Evolutionary conservation across 2,329 filamentous ascomycete species (phyloP), one percentile per base, ranked within the genome.

Genomic region (Paecilomyces dactylethromorphus): DNA sequence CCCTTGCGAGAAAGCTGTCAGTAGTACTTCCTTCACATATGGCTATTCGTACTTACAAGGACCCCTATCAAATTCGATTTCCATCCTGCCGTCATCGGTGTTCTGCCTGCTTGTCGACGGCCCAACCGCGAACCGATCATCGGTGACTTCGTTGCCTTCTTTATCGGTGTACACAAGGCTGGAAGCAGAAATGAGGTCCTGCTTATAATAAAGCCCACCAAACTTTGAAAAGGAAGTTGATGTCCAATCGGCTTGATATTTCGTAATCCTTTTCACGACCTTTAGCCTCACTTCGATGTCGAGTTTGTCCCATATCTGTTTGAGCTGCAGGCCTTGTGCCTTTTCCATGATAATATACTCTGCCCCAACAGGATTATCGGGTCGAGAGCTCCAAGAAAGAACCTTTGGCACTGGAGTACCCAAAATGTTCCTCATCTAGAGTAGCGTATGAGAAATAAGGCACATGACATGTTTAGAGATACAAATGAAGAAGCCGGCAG

Each of bases 51-150:
- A 63, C 71, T 70, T 65, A 76, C 74, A 76, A 61, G 74, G 73
- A 31, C 74, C 74, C 65, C 71, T 61, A 55, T 75, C 68, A 56
- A 68, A 69, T 8, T 65, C 53, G 55, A 76, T 58, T 31, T 52
- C 56, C 24, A 59, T 65, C 60, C 73, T 68, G 5, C 69, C 68
- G 54, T 70, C 60, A 57, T 77, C 71, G 35, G 69, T 58, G 54
- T 59, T 70, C 55, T 69, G 65, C 51, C 73, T 68, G 35, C 66
- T 69, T 54, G 66, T 70, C 22, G 71, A 68, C 3, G 72, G 75
- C 10, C 76, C 77, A 54, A 79, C 60, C 22, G 68, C 65, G 60
- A 76, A 78, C n/a, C 58, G 60, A 50, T 58, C 39, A 52, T 72
- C 58, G 54, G 32, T 63, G 6, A 56, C 52, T 22, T 62, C 63